Evolutionary conservation across 768 basidiomycete species (phyloP), one percentile per base, ranked within the genome.

Genomic region (Flagelloscypha sp.): DNA sequence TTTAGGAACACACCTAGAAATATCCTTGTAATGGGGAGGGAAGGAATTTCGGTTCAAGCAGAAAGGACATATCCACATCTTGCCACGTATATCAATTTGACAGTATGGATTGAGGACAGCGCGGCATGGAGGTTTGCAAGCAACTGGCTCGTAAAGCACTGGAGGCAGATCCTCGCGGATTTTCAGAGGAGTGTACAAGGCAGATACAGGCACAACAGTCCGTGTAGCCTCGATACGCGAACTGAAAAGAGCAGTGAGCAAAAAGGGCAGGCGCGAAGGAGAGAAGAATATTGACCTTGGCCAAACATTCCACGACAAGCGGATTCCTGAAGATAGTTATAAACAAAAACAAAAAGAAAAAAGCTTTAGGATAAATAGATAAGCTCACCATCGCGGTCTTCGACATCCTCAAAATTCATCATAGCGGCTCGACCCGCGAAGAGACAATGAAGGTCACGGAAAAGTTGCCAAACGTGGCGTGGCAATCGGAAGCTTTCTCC

Each of bases 51-150:
- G 83, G 23, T 86, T 82, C 35, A 99, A 70, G 63, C 95, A 99
- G 68, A 99, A 98, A 4, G 95, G 95, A 53, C 95, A 99, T 47
- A 98, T 99, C 95, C 95, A 99, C 35, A 99, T 76, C 61, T 98
- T 98, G 48, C 86, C 94, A 50, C 95, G 79, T 44, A 97, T 89
- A 63, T 98, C 95, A 52, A 99, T 93, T 69, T 97, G 94, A 58
- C 93, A 97, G 70, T 92, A 97, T 12, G 92, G 92, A 49, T 99
- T 99, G 43, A 99, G 72, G 48, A 99, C 88, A 21, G 93, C 95
- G 43, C 94, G 84, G 69, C 95, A 99, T 2, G 90, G 84, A 15
- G 89, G 83, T 64, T 98, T 99, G 70, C 95, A 99, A 6, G 94
- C 93, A 24, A 99, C 93, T 9, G 95, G 95, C 55, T 98, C 95